Evolutionary conservation across 805 yeast genomes (phyloP).

Genomic region (Candida arabinofermentans): DNA sequence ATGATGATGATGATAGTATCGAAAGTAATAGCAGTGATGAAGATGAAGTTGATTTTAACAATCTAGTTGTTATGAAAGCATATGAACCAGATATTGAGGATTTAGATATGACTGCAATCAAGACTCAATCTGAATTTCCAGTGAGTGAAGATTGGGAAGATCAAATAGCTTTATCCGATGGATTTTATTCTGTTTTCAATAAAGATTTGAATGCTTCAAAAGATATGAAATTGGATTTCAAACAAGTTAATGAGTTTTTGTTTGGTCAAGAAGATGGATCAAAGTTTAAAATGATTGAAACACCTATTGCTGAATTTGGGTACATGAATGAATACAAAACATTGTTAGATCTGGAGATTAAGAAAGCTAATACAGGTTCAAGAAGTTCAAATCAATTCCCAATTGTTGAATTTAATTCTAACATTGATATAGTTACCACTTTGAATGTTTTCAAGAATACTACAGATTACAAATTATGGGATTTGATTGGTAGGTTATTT

Average conservation of each 20-base stretch:
- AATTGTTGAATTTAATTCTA: slow-evolving; percentile 25
- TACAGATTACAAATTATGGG: slow-evolving; percentile 38
- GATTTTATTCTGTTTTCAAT: slow-evolving; percentile 37
- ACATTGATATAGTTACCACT: slow-evolving; percentile 30
- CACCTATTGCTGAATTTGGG: slow-evolving; percentile 5
- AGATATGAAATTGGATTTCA: slow-evolving; percentile 13
- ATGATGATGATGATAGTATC: slow-evolving; percentile 2
- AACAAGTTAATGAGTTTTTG: slow-evolving; percentile 18
- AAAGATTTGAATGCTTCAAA: slow-evolving; percentile 12
- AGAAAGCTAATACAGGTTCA: not conserved
- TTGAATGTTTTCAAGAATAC: slow-evolving; percentile 11
- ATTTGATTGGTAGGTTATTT: slow-evolving; percentile 61
- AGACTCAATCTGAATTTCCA: slow-evolving; percentile 40
- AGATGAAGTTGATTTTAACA: slow-evolving; percentile 21
- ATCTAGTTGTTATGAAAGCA: slow-evolving; percentile 55
- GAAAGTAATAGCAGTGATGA: not conserved
- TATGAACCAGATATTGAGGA: slow-evolving; percentile 63
- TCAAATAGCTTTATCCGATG: slow-evolving; percentile 53
- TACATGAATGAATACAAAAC: slow-evolving; percentile 5
- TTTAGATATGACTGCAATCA: slow-evolving; percentile 40
- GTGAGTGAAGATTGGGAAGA: slow-evolving; percentile 59
- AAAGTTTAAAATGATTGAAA: slow-evolving; percentile 7
- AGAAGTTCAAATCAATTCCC: slow-evolving; percentile 34
- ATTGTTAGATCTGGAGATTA: slow-evolving; percentile 14
- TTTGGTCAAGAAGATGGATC: slow-evolving; percentile 16